phyloP scores from a whole-genome alignment of 768 basidiomycete genomes.

The Goffeauzyma gilvescens region DNA sequence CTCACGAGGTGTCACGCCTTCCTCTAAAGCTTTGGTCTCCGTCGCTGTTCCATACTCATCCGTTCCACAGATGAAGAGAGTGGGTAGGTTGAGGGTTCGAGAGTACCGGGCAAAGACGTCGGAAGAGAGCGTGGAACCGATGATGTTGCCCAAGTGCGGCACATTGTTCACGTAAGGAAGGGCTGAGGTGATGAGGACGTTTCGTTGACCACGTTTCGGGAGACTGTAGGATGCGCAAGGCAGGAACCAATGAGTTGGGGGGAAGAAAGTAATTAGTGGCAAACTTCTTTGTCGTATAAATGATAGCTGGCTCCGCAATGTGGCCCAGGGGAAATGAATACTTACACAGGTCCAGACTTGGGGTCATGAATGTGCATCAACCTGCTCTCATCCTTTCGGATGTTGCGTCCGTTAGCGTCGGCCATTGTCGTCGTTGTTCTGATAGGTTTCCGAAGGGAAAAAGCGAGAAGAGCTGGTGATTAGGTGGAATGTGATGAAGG shows the following conservation, averaged over 20 bases:
- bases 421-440: neutral
- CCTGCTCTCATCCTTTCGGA: conserved; percentile 36
- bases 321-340: neutral
- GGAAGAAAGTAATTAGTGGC: no score
- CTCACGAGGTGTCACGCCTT: conserved; percentile 30
- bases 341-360: conserved; percentile 37
- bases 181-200: conserved; percentile 83
- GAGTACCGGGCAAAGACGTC: conserved; percentile 86
- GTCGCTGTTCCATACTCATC: conserved; percentile 99
- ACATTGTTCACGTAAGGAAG: conserved; percentile 76
- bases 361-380: conserved; percentile 36
- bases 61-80: conserved; percentile 89
- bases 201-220: conserved; percentile 69
- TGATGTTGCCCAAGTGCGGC: conserved; percentile 62
- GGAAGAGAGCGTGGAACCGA: conserved; percentile 67
- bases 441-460: neutral
- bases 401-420: conserved; percentile 27
- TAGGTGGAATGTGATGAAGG: no score
- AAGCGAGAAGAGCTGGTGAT: no score
- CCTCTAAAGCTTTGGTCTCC: conserved; percentile 54
- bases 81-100: conserved; percentile 61
- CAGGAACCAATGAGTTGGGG: neutral
- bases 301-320: neutral
- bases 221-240: conserved; percentile 34
- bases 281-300: neutral